Evolutionary conservation across 106 monocot genomes (phyloP), one percentile per base, ranked within the genome.

Genomic region (Ottelia alismoides): DNA sequence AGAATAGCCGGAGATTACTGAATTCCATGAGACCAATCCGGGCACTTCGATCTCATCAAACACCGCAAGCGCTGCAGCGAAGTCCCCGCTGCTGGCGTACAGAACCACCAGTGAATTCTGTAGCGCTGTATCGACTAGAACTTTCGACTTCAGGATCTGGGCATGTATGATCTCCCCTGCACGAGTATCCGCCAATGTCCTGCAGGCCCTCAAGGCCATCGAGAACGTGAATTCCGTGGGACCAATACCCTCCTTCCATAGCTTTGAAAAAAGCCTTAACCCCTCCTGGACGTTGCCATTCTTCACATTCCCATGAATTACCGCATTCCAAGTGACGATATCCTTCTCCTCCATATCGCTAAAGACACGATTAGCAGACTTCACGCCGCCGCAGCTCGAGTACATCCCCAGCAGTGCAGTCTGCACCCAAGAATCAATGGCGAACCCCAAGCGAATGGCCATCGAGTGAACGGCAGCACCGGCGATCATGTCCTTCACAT

Each of bases 371-470:
- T 72, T 57, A 3, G 75, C 81, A 45, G 31, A 16, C 44, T 62
- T 60, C 10, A 21, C 12, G 10, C 24, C 22, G 11, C 75, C 78
- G 22, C 58, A 73, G 5, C 57, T 65, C 1, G 78, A 69, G 52
- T 94, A 88, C 75, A 94, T 64, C 14, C 72, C 63, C 5, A 88
- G 58, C 27, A 94, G 53, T 4, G 88, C 75, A 21, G 86, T 94
- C 56, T 69, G 65, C n/a, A 94, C 71, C 5, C 68, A 62, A 0
- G 70, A 53, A 58, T 78, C 76, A 9, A 27, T 22, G 40, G 24
- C 58, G 47, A 80, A 71, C 6, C 93, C 88, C 45, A 10, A 52
- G 21, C 16, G 24, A 2, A 78, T 9, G 18, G 69, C 68, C 27
- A 45, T 56, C 44, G 75, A 62, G 55, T 88, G 88, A 24, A 84